A percentile compares a stretch with the other conserved stretches of the same genome.
Conservation (phyloP, 192 early-diverging fungal genomes). For the Chytriomyces hyalinus region DNA sequence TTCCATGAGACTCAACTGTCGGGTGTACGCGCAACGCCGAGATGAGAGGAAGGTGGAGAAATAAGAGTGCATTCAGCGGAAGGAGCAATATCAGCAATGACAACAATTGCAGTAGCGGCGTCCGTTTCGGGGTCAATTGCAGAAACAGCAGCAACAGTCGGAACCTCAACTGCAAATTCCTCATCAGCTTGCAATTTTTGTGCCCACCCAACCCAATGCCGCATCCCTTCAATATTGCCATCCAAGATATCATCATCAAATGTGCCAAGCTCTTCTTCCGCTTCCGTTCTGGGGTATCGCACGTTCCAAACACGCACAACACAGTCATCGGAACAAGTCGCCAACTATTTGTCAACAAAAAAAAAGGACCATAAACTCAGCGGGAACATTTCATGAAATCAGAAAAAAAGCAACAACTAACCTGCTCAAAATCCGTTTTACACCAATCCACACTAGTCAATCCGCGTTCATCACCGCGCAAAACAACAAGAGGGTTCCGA, state of each 20-base stretch:
- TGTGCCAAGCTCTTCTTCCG: not conserved
- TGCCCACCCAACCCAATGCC: constrained; percentile 20
- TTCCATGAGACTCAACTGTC: too few relatives aligned
- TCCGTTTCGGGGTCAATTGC: not conserved
- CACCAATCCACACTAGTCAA: constrained; percentile 80
- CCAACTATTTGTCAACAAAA: constrained; percentile 57
- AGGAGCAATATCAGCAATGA: not conserved
- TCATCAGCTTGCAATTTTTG: too few relatives aligned
- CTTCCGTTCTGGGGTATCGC: not conserved
- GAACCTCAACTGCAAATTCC: not conserved
- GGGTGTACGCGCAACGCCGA: not conserved
- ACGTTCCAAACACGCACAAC: constrained; percentile 74
- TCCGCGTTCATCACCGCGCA: constrained; percentile 70
- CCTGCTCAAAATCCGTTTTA: constrained; percentile 53
- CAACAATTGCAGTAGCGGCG: not conserved
- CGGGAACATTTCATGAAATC: not conserved
- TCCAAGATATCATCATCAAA: constrained; percentile 19
- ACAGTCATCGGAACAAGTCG: constrained; percentile 78
- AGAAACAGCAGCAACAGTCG: not conserved
- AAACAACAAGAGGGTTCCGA: constrained; percentile 48
- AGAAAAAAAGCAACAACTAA: constrained; percentile 31
- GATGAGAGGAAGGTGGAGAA: not conserved
- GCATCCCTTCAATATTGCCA: not conserved
- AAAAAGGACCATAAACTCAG: too few relatives aligned
- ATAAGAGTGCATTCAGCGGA: not conserved